Evolutionary conservation across 768 basidiomycete genomes (phyloP).

Genomic region (Podaxis sp.): DNA sequence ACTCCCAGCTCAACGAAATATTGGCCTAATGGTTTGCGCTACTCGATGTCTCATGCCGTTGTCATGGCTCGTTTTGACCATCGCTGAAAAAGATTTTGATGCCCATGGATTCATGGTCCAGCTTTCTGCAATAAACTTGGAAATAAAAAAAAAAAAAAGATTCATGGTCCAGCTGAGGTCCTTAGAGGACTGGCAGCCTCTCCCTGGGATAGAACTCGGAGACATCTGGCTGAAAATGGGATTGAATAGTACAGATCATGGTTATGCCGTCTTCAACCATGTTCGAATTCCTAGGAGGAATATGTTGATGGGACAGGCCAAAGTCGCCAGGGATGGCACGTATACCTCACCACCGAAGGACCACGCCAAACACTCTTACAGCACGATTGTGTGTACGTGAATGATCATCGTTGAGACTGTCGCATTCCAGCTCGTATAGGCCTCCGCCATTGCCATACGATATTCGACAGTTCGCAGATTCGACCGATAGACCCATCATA

Average conservation of each 20-base stretch:
- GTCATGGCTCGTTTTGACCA: slow-evolving; percentile 25
- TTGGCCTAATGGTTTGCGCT: slow-evolving; percentile 27
- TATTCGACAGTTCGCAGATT: slow-evolving; percentile 23
- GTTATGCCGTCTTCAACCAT: slow-evolving; percentile 24
- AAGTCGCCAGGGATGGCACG: slow-evolving; percentile 21
- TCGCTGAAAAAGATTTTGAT: slow-evolving; percentile 20
- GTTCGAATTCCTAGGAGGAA: slow-evolving; percentile 25
- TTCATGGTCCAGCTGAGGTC: slow-evolving; percentile 29
- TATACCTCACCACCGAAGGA: slow-evolving; percentile 14
- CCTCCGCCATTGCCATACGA: slow-evolving; percentile 24
- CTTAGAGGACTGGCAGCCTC: slow-evolving; percentile 21
- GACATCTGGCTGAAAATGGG: slow-evolving; percentile 27
- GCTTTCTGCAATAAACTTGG: too few relatives aligned
- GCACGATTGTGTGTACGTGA: slow-evolving; percentile 24
- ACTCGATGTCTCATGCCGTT: slow-evolving; percentile 25
- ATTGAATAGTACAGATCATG: slow-evolving; percentile 25
- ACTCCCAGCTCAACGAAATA: slow-evolving; percentile 25
- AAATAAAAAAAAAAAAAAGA: too few relatives aligned
- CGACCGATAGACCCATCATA: slow-evolving; percentile 20
- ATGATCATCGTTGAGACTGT: slow-evolving; percentile 16
- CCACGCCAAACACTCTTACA: slow-evolving; percentile 21
- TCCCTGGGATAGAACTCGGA: slow-evolving; percentile 26
- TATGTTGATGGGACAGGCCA: slow-evolving; percentile 24
- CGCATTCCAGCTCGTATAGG: slow-evolving; percentile 26
- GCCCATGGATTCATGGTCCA: slow-evolving; percentile 28